Conservation (phyloP, 2,329 filamentous ascomycete species). For the Akanthomyces uredinophilus region DNA sequence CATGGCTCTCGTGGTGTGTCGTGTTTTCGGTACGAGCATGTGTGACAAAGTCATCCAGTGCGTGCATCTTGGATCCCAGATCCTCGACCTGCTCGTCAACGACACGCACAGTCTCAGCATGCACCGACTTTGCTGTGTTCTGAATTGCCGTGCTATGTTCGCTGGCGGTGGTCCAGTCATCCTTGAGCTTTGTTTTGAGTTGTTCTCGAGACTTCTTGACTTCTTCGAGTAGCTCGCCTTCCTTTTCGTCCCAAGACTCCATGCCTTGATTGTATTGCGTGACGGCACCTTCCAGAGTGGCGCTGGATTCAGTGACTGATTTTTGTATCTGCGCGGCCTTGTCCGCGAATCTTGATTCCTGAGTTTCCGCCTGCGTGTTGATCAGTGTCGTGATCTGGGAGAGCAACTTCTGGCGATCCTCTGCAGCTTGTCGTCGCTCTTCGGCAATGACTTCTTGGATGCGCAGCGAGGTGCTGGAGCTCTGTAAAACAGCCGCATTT, state of each 20-base stretch:
- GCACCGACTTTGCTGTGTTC: conserved; percentile 76
- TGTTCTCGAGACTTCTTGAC: conserved; percentile 69
- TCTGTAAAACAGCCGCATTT: conserved; percentile 61
- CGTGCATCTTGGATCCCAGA: conserved; percentile 81
- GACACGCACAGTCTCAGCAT: conserved; percentile 83
- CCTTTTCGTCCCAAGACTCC: conserved; percentile 66
- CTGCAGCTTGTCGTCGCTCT: conserved; percentile 66
- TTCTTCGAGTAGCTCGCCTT: conserved; percentile 63
- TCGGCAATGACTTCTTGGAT: conserved; percentile 68
- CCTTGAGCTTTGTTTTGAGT: conserved; percentile 75
- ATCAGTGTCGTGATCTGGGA: conserved; percentile 74
- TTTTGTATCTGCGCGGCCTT: conserved; percentile 59
- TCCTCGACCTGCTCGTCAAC: conserved; percentile 86
- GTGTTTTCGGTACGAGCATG: conserved; percentile 78
- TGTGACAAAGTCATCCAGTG: conserved; percentile 84
- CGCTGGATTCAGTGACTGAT: conserved; percentile 58
- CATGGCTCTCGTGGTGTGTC: conserved; percentile 66
- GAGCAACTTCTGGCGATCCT: conserved; percentile 70
- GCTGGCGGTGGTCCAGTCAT: conserved; percentile 78
- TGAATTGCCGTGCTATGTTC: conserved; percentile 80
- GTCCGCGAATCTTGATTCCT: conserved; percentile 64
- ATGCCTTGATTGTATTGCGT: conserved; percentile 65
- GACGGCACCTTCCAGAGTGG: conserved; percentile 60
- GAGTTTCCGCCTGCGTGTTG: conserved; percentile 65
- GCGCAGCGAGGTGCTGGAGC: conserved; percentile 58